Conservation (phyloP, 1,284 basidiomycete species). For the Ganoderma leucocontextum region DNA sequence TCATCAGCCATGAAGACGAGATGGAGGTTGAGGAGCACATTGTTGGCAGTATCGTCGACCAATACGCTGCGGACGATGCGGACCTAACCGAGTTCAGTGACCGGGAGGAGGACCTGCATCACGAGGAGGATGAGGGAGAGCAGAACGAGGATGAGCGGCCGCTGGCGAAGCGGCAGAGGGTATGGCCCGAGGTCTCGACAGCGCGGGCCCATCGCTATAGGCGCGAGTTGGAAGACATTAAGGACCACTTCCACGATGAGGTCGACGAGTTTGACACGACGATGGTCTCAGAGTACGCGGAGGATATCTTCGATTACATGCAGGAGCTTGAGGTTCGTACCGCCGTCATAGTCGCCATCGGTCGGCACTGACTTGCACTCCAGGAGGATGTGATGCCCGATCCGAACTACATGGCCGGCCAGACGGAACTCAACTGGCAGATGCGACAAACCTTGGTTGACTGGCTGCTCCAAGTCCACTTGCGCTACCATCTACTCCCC, state of each 20-base stretch:
- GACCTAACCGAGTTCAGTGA: slow-evolving; percentile 33
- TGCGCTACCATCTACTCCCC: slow-evolving; percentile 96
- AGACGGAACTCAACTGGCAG: slow-evolving; percentile 94
- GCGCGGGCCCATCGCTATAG: slow-evolving; percentile 63
- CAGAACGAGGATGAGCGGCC: slow-evolving; percentile 52
- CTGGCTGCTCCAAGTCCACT: slow-evolving; percentile 98
- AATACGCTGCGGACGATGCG: slow-evolving; percentile 30
- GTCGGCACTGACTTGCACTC: slow-evolving; percentile 29
- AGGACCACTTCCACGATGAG: slow-evolving; percentile 79
- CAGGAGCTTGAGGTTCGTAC: slow-evolving; percentile 81
- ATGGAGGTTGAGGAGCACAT: slow-evolving; percentile 67
- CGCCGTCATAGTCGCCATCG: slow-evolving; percentile 12
- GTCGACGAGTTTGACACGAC: slow-evolving; percentile 91
- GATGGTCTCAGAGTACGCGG: slow-evolving; percentile 98
- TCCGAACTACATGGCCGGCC: slow-evolving; percentile 93
- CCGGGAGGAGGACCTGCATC: slow-evolving; percentile 37
- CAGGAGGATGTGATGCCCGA: slow-evolving; percentile 92
- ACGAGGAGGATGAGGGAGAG: slow-evolving; percentile 64
- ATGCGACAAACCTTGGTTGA: slow-evolving; percentile 98
- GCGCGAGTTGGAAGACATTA: slow-evolving; percentile 72
- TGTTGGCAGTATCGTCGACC: slow-evolving; percentile 19
- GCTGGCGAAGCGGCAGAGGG: slow-evolving; percentile 51
- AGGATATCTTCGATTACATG: slow-evolving; percentile 99
- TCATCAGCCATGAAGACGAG: slow-evolving; percentile 51
- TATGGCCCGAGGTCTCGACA: slow-evolving; percentile 78